A percentile compares a stretch with the other conserved stretches of the same genome.
These are phyloP conservation scores for Orbilia oligospora DNA, from an alignment of 2,329 filamentous ascomycete genomes.

Conservation along the genomic window DNA sequence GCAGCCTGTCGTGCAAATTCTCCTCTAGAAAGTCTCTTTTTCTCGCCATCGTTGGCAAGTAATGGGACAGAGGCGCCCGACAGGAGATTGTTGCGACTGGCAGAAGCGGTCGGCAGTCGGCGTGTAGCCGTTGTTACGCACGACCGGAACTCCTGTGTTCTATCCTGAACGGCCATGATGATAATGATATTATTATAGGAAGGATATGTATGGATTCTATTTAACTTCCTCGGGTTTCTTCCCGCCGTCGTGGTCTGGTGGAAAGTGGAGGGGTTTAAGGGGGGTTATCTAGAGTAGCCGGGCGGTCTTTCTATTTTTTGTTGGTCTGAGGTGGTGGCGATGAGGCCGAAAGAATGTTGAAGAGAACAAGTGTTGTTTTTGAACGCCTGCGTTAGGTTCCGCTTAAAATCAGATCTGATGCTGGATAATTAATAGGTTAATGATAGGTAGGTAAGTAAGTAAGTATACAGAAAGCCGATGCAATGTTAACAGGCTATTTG, in stretches of 20 bases:
- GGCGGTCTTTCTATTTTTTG: constrained; percentile 7
- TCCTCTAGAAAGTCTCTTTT: constrained; percentile 75
- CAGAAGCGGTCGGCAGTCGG: constrained; percentile 84
- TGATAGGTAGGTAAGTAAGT: too few relatives aligned
- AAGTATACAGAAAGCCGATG: too few relatives aligned
- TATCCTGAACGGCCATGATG: constrained; percentile 87
- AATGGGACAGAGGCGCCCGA: constrained; percentile 81
- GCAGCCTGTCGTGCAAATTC: constrained; percentile 94
- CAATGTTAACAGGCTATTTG: neutral
- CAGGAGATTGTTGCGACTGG: constrained; percentile 82
- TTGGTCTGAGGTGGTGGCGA: constrained; percentile 2
- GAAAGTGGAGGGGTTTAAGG: too few relatives aligned
- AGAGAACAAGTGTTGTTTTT: constrained; percentile 45
- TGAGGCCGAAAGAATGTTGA: constrained; percentile 22
- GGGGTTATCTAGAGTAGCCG: neutral
- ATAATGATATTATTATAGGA: constrained; percentile 68
- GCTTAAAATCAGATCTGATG: neutral
- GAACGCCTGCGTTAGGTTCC: constrained; percentile 20
- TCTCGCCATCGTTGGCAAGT: constrained; percentile 74
- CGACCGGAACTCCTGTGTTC: constrained; percentile 93
- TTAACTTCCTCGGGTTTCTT: neutral
- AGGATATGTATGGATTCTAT: constrained; percentile 3
- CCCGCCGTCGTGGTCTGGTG: neutral
- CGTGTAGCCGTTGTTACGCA: constrained; percentile 74
- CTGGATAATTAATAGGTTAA: constrained; percentile 19